Percentiles rank a stretch among this genome's conserved stretches.
phyloP scores from a whole-genome alignment of 1,284 basidiomycete species.

The Microbotryum saponariae region DNA sequence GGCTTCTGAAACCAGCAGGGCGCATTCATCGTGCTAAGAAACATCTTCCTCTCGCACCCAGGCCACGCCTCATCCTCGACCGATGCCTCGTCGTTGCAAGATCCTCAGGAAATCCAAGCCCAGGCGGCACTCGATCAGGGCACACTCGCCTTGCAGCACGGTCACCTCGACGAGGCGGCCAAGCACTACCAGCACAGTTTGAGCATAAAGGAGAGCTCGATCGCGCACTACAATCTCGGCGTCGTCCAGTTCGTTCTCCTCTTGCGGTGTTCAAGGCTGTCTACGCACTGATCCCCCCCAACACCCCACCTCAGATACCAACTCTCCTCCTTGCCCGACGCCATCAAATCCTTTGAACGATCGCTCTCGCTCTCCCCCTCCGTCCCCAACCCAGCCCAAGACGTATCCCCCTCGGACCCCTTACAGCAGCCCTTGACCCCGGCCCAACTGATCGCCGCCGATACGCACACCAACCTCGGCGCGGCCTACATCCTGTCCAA shows the following conservation, averaged over 20 bases:
- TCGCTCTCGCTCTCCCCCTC: constrained; percentile 16
- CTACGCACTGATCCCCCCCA: neutral
- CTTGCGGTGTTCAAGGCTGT: neutral
- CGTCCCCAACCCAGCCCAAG: constrained; percentile 3
- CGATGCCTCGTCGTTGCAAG: constrained; percentile 14
- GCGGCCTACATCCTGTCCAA: constrained; percentile 28
- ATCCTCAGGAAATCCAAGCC: constrained; percentile 20
- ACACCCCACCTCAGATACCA: constrained; percentile 17
- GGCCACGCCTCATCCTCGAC: constrained; percentile 19
- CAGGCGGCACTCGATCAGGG: constrained; percentile 27
- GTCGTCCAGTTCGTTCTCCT: constrained; percentile 22
- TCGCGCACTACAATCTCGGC: constrained; percentile 32
- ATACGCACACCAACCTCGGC: constrained; percentile 32
- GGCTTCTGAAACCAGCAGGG: too few relatives aligned
- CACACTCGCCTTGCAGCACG: constrained; percentile 17
- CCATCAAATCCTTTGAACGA: constrained; percentile 25
- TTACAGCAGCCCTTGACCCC: constrained; percentile 18
- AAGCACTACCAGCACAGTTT: constrained; percentile 19
- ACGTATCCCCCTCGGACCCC: constrained; percentile 9
- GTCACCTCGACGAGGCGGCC: constrained; percentile 16
- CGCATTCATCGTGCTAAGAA: too few relatives aligned
- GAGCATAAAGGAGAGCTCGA: constrained; percentile 17
- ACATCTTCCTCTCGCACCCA: neutral
- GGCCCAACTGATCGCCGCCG: constrained; percentile 24
- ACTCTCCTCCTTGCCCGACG: constrained; percentile 13